phyloP scores from a whole-genome alignment of 108 stramenopile genomes.

The Aureococcus anophagefferens region DNA sequence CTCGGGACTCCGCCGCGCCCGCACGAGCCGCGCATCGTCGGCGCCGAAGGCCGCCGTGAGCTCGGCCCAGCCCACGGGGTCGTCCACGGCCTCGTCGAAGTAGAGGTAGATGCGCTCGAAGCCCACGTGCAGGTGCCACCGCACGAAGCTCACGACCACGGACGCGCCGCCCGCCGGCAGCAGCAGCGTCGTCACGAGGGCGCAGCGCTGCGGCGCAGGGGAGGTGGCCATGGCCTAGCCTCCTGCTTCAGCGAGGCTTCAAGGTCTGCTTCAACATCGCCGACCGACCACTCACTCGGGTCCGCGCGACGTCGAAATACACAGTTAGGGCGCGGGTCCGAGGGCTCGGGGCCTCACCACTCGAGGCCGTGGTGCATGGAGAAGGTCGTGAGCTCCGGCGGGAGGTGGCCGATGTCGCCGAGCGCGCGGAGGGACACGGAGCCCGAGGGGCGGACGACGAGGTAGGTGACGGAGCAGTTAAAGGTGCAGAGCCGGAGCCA shows the following conservation, averaged over 20 bases:
- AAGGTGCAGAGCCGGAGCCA: constrained; percentile 78
- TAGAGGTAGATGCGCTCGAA: neutral
- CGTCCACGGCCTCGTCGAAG: neutral
- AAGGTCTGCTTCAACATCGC: too few relatives aligned
- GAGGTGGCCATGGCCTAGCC: too few relatives aligned
- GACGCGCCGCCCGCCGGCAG: neutral
- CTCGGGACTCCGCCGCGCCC: neutral
- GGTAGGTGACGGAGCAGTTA: constrained; percentile 75
- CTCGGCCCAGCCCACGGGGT: neutral
- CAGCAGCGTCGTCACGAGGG: neutral
- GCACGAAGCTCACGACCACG: neutral
- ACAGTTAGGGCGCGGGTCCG: too few relatives aligned
- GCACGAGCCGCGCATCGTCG: neutral
- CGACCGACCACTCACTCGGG: too few relatives aligned
- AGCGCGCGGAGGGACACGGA: constrained; percentile 33
- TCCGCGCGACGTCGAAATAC: too few relatives aligned
- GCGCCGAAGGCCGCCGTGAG: neutral
- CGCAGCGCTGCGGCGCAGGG: too few relatives aligned
- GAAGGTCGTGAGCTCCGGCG: neutral
- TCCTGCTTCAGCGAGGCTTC: too few relatives aligned
- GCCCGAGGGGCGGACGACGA: constrained; percentile 72
- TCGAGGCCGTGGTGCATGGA: constrained; percentile 2
- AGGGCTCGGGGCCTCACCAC: too few relatives aligned
- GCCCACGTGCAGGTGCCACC: neutral
- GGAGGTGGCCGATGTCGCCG: constrained; percentile 1